A percentile compares a stretch with the other conserved stretches of the same genome.
Evolutionary conservation across 495 filamentous ascomycete genomes (phyloP).

Genomic region (Annulohypoxylon nitens): DNA sequence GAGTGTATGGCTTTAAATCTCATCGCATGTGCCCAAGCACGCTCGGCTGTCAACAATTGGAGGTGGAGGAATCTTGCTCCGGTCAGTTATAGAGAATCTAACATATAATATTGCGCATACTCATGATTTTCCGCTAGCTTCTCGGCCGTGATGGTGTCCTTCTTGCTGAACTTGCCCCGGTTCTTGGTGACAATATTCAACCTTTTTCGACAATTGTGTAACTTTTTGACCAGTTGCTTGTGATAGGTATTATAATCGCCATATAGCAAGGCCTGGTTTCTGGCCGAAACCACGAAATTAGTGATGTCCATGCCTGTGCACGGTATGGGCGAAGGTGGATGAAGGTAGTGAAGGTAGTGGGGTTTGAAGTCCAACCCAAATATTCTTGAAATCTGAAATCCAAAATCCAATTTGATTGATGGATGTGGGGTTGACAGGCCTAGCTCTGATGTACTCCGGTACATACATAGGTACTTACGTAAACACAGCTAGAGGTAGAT

Average conservation of each 20-base stretch:
- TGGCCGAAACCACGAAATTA: conserved; percentile 77
- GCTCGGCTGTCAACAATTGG: conserved; percentile 85
- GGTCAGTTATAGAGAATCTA: conserved; percentile 27
- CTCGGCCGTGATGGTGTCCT: conserved; percentile 77
- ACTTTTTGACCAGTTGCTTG: conserved; percentile 79
- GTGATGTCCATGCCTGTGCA: conserved; percentile 86
- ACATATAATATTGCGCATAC: conserved; percentile 62
- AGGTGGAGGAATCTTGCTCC: conserved; percentile 77
- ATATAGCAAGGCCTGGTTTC: conserved; percentile 84
- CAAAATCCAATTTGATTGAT: conserved; percentile 13
- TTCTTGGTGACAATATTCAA: conserved; percentile 84
- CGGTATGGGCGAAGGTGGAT: background rate
- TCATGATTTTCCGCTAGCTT: conserved; percentile 82
- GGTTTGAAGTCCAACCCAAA: conserved; percentile 6
- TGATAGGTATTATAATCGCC: conserved; percentile 93
- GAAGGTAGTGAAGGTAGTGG: conserved; percentile 20
- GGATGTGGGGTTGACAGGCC: conserved; percentile 14
- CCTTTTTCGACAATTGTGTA: conserved; percentile 87
- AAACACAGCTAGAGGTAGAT: no score
- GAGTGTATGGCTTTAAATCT: conserved; percentile 88
- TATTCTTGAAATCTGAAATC: background rate
- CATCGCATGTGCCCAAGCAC: conserved; percentile 98
- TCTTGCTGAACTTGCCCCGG: conserved; percentile 84
- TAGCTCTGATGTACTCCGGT: conserved; percentile 8
- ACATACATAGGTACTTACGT: conserved; percentile 11